Evolutionary conservation across 352 stramenopile species (phyloP), one percentile per base, ranked within the genome.

Genomic region (Pythium pyrilobum): DNA sequence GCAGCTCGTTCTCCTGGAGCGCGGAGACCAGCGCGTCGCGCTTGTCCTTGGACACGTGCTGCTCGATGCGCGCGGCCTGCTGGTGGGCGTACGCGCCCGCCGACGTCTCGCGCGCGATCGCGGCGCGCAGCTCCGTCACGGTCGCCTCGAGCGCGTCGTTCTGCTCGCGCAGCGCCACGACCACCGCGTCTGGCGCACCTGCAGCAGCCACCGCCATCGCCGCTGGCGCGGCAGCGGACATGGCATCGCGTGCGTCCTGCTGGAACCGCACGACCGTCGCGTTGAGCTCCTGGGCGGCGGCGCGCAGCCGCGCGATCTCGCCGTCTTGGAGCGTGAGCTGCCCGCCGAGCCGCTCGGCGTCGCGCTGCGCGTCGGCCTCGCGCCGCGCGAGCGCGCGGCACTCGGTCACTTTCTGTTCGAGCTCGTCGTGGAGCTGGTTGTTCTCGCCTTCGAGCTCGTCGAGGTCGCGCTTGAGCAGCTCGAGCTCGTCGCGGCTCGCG

Each of bases 1-100:
- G 58, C 37, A 72, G n/a, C 54, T 92, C 74, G 45, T 82, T 87
- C 56, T 89, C 78, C 23, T 80, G 74, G 9, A 89, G 56, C 11
- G 74, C 67, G n/a, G 68, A 62, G 54, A 83, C 86, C 25, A 89
- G 66, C 59, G 87, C 78, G 34, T 67, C 73, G 3, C 67, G 70
- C 44, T 83, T 77, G 58, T 72, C 66, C 29, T 75, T 77, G 20
- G 59, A 69, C 40, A 74, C 65, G 44, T 76, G 62, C 4, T 59
- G 57, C n/a, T n/a, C n/a, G 46, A 77, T 62, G 58, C 63, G 40
- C 8, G 38, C 43, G 31, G 67, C 61, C 51, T 66, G 64, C 52
- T 66, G 56, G 31, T 76, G 56, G 5, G 69, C 62, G 27, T 67
- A 67, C 24, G 72, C 54, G 10, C 59, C 61, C 5, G 54, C 66